A percentile compares a stretch with the other conserved stretches of the same genome.
Conservation (phyloP, 495 filamentous ascomycete genomes). For the Aspergillus sclerotiicarbonarius region DNA sequence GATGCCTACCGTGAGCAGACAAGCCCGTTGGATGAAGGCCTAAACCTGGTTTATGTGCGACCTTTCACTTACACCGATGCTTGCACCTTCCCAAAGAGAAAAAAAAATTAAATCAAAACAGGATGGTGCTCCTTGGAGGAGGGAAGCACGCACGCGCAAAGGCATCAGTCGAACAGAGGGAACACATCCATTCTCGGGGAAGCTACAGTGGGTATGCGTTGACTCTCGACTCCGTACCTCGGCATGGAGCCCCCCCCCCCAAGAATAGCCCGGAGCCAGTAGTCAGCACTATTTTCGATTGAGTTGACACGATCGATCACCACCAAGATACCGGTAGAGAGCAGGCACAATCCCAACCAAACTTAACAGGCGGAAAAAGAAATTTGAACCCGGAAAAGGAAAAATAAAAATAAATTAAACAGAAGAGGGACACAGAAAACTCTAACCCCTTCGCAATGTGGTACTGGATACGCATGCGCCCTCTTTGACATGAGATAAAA, state of each 20-base stretch:
- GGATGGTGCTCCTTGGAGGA: not conserved
- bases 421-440: not conserved
- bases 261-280: not conserved
- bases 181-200: no score
- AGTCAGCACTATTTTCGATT: not conserved
- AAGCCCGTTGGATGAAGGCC: slow-evolving; percentile 9
- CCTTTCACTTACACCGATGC: slow-evolving; percentile 9
- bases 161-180: not conserved
- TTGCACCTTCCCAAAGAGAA: not conserved
- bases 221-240: not conserved
- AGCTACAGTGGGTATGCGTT: not conserved
- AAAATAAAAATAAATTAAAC: not conserved
- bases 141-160: not conserved
- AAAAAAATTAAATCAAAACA: no score
- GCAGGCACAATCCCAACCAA: not conserved
- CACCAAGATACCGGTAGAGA: not conserved
- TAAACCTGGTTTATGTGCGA: slow-evolving; percentile 19
- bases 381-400: not conserved
- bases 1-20: slow-evolving; percentile 3
- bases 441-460: not conserved
- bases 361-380: not conserved
- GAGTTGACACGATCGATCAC: not conserved
- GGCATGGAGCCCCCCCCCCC: not conserved
- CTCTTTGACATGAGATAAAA: not conserved
- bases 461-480: slow-evolving; percentile 1